Conservation (phyloP, 2,329 filamentous ascomycete genomes). For the Hymenoscyphus albidus region DNA sequence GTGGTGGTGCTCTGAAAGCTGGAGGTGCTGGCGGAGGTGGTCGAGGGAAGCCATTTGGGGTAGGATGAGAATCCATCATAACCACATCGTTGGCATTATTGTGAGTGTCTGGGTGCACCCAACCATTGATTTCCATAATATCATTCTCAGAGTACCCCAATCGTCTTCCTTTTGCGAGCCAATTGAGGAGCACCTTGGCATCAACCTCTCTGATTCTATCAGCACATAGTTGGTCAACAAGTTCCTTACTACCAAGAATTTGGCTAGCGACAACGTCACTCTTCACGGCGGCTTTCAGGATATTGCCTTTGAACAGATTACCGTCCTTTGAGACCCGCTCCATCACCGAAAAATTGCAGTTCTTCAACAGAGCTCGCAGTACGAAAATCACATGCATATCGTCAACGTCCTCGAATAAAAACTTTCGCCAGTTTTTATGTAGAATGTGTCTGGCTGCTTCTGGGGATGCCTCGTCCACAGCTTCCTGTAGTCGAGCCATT, state of each 20-base stretch:
- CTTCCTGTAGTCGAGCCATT: constrained; percentile 19
- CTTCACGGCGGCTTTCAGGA: constrained; percentile 17
- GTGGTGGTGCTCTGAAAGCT: not conserved
- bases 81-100: constrained; percentile 1
- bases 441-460: constrained; percentile 25
- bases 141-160: constrained; percentile 32
- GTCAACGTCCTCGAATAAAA: constrained; percentile 23
- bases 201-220: constrained; percentile 24
- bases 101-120: constrained; percentile 17
- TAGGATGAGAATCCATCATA: not conserved
- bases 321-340: constrained; percentile 26
- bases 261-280: constrained; percentile 20
- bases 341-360: constrained; percentile 22
- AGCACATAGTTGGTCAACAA: constrained; percentile 22
- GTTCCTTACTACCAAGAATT: constrained; percentile 15
- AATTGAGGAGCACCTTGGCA: constrained; percentile 25
- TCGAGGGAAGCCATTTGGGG: not conserved
- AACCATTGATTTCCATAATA: constrained; percentile 27
- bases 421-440: constrained; percentile 13
- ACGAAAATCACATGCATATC: constrained; percentile 29
- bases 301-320: constrained; percentile 18
- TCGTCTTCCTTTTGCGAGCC: constrained; percentile 27
- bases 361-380: constrained; percentile 29
- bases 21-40: not conserved
- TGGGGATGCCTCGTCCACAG: constrained; percentile 21